Evolutionary conservation across 192 early-diverging fungal species (phyloP).

Genomic region (Backusella tarrabulga): DNA sequence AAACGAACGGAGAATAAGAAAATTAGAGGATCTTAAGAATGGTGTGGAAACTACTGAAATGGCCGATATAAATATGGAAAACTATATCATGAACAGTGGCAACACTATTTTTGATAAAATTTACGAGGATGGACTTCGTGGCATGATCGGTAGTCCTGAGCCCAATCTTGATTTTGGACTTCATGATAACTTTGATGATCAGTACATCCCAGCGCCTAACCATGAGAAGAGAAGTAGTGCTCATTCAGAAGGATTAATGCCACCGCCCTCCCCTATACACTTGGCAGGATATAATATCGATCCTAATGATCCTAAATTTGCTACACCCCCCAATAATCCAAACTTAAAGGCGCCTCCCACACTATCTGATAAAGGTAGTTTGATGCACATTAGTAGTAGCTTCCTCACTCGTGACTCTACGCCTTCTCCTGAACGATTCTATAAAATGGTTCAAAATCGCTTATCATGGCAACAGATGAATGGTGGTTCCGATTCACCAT

Average conservation of each 20-base stretch:
- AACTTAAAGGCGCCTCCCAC: slow-evolving; percentile 5
- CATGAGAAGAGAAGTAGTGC: background rate
- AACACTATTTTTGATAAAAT: slow-evolving; percentile 43
- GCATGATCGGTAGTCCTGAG: slow-evolving; percentile 32
- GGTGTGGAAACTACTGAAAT: slow-evolving; percentile 2
- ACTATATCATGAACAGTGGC: slow-evolving; percentile 33
- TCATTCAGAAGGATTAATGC: background rate
- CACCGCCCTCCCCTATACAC: slow-evolving; percentile 5
- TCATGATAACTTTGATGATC: slow-evolving; percentile 6
- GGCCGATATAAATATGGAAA: slow-evolving; percentile 30
- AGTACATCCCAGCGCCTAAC: background rate
- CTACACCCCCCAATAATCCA: background rate
- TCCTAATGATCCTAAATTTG: background rate
- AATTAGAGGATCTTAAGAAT: slow-evolving; percentile 14
- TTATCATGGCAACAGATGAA: slow-evolving; percentile 27
- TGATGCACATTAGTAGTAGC: background rate
- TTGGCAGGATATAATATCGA: background rate
- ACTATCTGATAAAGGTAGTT: slow-evolving; percentile 9
- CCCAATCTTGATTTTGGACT: slow-evolving; percentile 8
- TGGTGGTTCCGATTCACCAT: slow-evolving; percentile 18
- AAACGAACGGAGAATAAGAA: slow-evolving; percentile 32
- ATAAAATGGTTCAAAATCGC: slow-evolving; percentile 36
- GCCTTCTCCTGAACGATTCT: slow-evolving; percentile 36
- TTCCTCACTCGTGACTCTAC: slow-evolving; percentile 20
- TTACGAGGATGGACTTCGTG: slow-evolving; percentile 38